Percentiles rank a stretch among this genome's conserved stretches.
These are phyloP conservation scores for Colletotrichum liaoningense DNA, from an alignment of 2,329 filamentous ascomycete genomes.

Conservation along the genomic window DNA sequence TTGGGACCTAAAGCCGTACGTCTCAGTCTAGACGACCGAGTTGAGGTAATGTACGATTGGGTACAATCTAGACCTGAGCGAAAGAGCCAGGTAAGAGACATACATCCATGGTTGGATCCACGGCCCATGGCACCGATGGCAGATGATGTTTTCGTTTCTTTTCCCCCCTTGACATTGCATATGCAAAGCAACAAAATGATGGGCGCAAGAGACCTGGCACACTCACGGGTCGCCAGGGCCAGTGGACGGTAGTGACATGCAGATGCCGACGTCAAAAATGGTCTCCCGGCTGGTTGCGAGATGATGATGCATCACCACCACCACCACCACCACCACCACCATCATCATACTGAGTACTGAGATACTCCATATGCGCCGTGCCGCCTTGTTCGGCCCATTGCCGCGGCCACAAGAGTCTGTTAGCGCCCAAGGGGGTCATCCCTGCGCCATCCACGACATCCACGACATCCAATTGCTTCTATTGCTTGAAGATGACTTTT, in stretches of 20 bases:
- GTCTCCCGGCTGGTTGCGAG: neutral
- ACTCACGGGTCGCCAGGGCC: too few relatives aligned
- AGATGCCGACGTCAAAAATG: neutral
- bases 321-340: neutral
- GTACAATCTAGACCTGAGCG: too few relatives aligned
- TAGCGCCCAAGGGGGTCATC: slow-evolving; percentile 30
- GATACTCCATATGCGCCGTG: neutral
- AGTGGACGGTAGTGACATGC: neutral
- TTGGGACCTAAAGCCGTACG: neutral
- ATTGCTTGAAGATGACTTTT: slow-evolving; percentile 5
- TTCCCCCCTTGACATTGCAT: slow-evolving; percentile 2
- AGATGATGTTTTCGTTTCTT: neutral
- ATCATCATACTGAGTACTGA: neutral
- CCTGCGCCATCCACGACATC: slow-evolving; percentile 11
- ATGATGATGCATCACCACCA: slow-evolving; percentile 1
- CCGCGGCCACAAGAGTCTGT: slow-evolving; percentile 20
- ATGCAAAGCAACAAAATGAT: neutral
- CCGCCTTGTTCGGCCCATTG: slow-evolving; percentile 26
- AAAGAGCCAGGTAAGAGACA: neutral
- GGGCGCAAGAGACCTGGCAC: too few relatives aligned
- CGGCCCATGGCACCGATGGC: too few relatives aligned
- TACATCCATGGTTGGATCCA: neutral
- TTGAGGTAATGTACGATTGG: neutral
- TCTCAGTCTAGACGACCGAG: neutral
- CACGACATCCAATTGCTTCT: slow-evolving; percentile 25